phyloP scores from a whole-genome alignment of 495 filamentous ascomycete species.

The Patellaria atrata region DNA sequence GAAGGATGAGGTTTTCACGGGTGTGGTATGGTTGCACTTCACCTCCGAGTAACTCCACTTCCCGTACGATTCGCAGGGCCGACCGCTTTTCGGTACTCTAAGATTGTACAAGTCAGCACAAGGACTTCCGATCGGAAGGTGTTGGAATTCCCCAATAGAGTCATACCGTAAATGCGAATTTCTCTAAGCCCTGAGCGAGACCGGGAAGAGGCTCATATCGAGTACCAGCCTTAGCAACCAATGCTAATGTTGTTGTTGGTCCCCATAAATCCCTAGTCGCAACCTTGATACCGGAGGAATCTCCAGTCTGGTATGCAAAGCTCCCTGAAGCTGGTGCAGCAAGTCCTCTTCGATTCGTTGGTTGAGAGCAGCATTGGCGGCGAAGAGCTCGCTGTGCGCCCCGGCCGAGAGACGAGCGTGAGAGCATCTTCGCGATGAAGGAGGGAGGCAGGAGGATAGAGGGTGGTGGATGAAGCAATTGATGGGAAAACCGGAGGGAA shows the following conservation, averaged over 20 bases:
- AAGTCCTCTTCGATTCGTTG: slow-evolving; percentile 53
- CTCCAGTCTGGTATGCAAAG: slow-evolving; percentile 76
- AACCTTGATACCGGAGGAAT: slow-evolving; percentile 76
- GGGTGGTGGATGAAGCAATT: slow-evolving; percentile 15
- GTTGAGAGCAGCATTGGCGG: slow-evolving; percentile 43
- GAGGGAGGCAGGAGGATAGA: slow-evolving; percentile 25
- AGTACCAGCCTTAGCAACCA: slow-evolving; percentile 87
- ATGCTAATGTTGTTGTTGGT: slow-evolving; percentile 73
- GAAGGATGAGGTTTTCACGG: slow-evolving; percentile 79
- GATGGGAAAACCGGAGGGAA: too few species aligned
- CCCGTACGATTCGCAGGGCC: slow-evolving; percentile 80
- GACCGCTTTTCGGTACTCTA: slow-evolving; percentile 78
- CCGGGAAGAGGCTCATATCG: slow-evolving; percentile 82
- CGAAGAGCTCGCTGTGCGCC: slow-evolving; percentile 63
- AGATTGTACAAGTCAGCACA: slow-evolving; percentile 13
- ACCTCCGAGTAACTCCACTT: slow-evolving; percentile 85
- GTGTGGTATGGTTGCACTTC: slow-evolving; percentile 74
- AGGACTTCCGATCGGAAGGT: slow-evolving; percentile 8
- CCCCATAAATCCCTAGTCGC: slow-evolving; percentile 76
- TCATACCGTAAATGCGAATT: slow-evolving; percentile 90
- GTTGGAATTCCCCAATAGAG: slow-evolving; percentile 4
- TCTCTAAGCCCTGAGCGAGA: slow-evolving; percentile 74
- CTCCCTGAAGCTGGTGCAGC: slow-evolving; percentile 68
- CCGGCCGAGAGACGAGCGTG: slow-evolving; percentile 63
- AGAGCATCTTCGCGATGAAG: slow-evolving; percentile 57